phyloP scores from a whole-genome alignment of 208 protist genomes.

The Acanthamoeba quina region DNA sequence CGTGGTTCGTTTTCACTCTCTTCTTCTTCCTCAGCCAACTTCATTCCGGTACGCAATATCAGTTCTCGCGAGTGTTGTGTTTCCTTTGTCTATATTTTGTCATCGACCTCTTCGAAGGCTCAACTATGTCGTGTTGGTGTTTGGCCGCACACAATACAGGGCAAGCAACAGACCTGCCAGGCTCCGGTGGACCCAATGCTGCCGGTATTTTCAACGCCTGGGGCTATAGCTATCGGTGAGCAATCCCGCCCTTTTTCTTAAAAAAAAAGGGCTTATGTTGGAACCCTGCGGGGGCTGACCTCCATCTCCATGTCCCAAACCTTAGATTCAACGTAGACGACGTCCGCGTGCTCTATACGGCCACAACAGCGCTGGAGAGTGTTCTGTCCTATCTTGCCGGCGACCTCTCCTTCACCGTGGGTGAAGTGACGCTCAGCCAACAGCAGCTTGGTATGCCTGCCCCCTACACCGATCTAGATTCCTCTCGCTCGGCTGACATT shows the following conservation, averaged over 20 bases:
- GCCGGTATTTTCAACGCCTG: neutral
- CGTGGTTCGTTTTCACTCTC: no score
- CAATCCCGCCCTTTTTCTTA: no score
- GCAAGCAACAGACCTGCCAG: neutral
- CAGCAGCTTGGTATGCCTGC: neutral
- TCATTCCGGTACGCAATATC: neutral
- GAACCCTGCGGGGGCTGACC: no score
- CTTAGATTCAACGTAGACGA: neutral
- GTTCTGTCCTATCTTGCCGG: neutral
- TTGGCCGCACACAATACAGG: neutral
- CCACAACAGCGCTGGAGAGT: neutral
- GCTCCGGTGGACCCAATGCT: neutral
- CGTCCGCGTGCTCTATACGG: neutral
- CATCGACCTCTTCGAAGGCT: no score
- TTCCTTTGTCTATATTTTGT: no score
- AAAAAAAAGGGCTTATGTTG: no score
- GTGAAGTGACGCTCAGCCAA: neutral
- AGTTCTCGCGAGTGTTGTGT: neutral
- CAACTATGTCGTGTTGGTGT: neutral
- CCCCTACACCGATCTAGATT: neutral
- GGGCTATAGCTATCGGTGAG: neutral
- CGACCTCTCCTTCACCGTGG: neutral
- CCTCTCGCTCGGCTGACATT: neutral
- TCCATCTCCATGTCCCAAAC: no score
- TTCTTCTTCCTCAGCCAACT: no score